A percentile compares a stretch with the other conserved stretches of the same genome.
phyloP scores from a whole-genome alignment of 257 asterid genomes.

The Catharanthus roseus region DNA sequence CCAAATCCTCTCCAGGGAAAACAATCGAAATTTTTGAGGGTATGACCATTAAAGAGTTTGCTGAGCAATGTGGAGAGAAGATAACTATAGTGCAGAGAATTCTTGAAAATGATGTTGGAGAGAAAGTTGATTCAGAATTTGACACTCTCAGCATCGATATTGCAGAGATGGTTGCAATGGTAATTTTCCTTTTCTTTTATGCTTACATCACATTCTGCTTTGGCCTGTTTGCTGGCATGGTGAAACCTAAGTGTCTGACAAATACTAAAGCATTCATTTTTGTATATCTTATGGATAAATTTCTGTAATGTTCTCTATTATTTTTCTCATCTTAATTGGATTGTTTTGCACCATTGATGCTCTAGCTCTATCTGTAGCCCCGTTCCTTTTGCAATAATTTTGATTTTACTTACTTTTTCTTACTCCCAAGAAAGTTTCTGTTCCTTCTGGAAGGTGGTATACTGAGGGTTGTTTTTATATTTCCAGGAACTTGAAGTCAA shows the following conservation, averaged over 20 bases:
- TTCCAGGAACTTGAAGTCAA: constrained; percentile 83
- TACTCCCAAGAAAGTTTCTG: not conserved
- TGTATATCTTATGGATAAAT: not conserved
- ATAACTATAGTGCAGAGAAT: constrained; percentile 55
- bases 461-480: constrained; percentile 16
- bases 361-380: not conserved
- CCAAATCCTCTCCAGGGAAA: constrained; percentile 51
- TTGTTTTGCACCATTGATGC: not conserved
- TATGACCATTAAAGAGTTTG: constrained; percentile 70
- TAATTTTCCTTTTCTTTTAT: constrained; percentile 17
- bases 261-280: not conserved
- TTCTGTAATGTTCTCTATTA: not conserved
- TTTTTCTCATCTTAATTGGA: not conserved
- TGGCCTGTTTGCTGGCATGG: not conserved
- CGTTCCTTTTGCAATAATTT: not conserved
- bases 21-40: constrained; percentile 90
- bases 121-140: constrained; percentile 80
- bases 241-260: not conserved
- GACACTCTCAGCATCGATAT: constrained; percentile 70
- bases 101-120: constrained; percentile 68
- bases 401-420: not conserved
- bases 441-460: not conserved
- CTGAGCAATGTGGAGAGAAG: constrained; percentile 80
- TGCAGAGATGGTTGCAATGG: constrained; percentile 96
- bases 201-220: constrained; percentile 4